Conservation (phyloP, 139 green algal genomes). For the Chlorella sp. region DNA sequence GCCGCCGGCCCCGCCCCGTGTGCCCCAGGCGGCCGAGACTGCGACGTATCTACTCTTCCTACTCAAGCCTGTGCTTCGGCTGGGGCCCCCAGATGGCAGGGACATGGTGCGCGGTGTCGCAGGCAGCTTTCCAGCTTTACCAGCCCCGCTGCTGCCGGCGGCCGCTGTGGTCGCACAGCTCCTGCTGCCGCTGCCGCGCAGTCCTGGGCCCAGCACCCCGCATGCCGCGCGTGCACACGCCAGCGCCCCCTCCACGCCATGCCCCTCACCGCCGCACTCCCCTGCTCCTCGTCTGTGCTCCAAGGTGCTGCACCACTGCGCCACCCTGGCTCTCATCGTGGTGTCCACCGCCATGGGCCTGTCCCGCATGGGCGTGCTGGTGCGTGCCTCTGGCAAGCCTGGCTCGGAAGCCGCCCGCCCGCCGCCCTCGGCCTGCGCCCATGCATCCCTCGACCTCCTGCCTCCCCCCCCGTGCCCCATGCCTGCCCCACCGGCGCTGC, state of each 20-base stretch:
- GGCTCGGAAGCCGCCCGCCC: too few species aligned
- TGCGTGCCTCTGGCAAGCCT: too few species aligned
- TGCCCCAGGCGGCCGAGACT: too few species aligned
- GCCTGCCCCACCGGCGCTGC: too few species aligned
- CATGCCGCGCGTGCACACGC: background rate
- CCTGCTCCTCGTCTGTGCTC: conserved; percentile 16
- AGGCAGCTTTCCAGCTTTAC: background rate
- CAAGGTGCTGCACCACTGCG: conserved; percentile 39
- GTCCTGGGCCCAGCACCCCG: background rate
- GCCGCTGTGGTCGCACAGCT: background rate
- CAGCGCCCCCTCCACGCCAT: background rate
- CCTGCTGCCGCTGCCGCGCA: background rate
- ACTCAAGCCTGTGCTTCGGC: conserved; percentile 32
- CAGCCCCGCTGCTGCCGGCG: background rate
- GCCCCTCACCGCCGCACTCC: background rate
- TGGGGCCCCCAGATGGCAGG: background rate
- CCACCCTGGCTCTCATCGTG: conserved; percentile 32
- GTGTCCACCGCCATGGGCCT: too few species aligned
- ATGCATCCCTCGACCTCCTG: too few species aligned
- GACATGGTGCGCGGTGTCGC: background rate
- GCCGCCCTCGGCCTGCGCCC: too few species aligned
- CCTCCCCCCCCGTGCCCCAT: background rate
- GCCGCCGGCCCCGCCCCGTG: too few species aligned
- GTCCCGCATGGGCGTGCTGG: too few species aligned
- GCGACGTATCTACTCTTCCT: conserved; percentile 44